Evolutionary conservation across 1,139 yeast genomes (phyloP).

Genomic region (Hanseniaspora uvarum): DNA sequence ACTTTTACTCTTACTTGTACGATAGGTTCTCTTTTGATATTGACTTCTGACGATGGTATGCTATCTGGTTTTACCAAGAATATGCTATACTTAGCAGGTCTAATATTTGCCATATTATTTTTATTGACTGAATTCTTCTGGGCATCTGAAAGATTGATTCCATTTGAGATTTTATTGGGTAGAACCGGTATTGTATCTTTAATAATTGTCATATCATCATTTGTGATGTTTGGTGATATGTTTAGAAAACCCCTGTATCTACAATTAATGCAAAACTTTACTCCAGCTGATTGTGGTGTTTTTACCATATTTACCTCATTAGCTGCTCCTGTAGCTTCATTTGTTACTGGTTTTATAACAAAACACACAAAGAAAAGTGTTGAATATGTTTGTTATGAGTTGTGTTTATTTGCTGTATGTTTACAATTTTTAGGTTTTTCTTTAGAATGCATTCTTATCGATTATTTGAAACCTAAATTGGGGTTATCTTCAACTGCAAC

Average conservation of each 20-base stretch:
- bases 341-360: slow-evolving; percentile 44
- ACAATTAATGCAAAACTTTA: slow-evolving; percentile 41
- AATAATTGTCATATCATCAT: slow-evolving; percentile 27
- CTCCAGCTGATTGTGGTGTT: slow-evolving; percentile 45
- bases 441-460: slow-evolving; percentile 22
- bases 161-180: slow-evolving; percentile 27
- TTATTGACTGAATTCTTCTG: slow-evolving; percentile 26
- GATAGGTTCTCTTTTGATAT: slow-evolving; percentile 41
- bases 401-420: slow-evolving; percentile 23
- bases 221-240: slow-evolving; percentile 31
- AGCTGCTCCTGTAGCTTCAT: slow-evolving; percentile 47
- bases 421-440: slow-evolving; percentile 25
- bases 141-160: slow-evolving; percentile 29
- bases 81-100: slow-evolving; percentile 20
- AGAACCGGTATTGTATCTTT: slow-evolving; percentile 28
- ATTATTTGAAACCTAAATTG: slow-evolving; percentile 22
- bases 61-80: slow-evolving; percentile 23
- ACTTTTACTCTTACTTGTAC: slow-evolving; percentile 51
- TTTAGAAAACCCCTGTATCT: slow-evolving; percentile 48
- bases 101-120: slow-evolving; percentile 23
- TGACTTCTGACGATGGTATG: slow-evolving; percentile 27
- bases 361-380: slow-evolving; percentile 28
- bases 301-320: slow-evolving; percentile 41
- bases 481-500: slow-evolving; percentile 11
- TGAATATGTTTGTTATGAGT: slow-evolving; percentile 26